Conservation (phyloP, 2,329 filamentous ascomycete species). For the Aspergillus chevalieri region DNA sequence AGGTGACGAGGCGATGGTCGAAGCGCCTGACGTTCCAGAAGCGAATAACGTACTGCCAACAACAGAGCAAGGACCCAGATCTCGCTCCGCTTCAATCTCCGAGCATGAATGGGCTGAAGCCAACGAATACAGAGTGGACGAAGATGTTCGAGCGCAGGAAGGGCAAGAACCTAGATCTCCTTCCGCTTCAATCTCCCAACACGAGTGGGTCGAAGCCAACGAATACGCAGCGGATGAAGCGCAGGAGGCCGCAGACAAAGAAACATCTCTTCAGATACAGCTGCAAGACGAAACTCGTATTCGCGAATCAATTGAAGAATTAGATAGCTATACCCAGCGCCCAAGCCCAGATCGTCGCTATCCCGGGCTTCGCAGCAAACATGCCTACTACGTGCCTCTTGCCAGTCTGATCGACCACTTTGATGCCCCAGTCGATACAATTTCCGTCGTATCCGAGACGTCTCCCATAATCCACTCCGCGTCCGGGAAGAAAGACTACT, state of each 20-base stretch:
- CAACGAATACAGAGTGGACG: neutral
- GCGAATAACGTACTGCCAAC: neutral
- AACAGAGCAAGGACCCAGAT: neutral
- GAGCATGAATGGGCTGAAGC: neutral
- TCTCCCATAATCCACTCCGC: constrained; percentile 27
- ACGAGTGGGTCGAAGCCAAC: too few relatives aligned
- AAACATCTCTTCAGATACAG: neutral
- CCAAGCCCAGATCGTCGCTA: constrained; percentile 21
- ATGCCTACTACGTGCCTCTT: constrained; percentile 40
- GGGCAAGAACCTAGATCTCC: too few relatives aligned
- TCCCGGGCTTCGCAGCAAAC: constrained; percentile 33
- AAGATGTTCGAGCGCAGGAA: neutral
- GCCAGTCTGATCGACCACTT: constrained; percentile 39
- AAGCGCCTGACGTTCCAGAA: neutral
- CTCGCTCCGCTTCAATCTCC: neutral
- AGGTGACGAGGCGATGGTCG: neutral
- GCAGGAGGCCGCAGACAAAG: too few relatives aligned
- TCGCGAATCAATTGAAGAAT: neutral
- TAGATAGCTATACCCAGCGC: constrained; percentile 2
- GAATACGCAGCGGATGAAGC: too few relatives aligned
- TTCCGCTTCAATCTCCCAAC: too few relatives aligned
- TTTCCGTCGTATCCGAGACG: constrained; percentile 34
- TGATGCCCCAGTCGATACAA: constrained; percentile 34
- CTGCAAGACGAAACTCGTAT: constrained; percentile 1
- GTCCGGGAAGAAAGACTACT: constrained; percentile 36